Evolutionary conservation across 805 yeast species (phyloP).

Genomic region (Pichia thaimueangensis): DNA sequence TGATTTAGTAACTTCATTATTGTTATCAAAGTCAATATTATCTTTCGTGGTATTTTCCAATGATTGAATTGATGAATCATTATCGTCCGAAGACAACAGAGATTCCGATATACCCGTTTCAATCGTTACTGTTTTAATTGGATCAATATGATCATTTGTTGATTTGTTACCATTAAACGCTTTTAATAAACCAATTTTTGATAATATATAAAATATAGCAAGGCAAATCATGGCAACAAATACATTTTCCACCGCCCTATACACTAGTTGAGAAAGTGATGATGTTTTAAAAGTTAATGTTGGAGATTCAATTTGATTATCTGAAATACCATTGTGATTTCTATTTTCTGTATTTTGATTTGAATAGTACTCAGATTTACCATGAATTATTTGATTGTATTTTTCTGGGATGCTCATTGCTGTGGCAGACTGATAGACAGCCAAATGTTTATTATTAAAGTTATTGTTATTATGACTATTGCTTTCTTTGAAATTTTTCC

Average conservation of each 20-base stretch:
- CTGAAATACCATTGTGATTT: background rate
- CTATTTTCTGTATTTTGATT: too few relatives aligned
- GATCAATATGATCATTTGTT: background rate
- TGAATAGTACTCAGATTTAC: too few relatives aligned
- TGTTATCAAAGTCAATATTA: too few relatives aligned
- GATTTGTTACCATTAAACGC: conserved; percentile 13
- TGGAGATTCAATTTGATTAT: conserved; percentile 7
- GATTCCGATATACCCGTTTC: background rate
- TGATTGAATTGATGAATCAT: conserved; percentile 1
- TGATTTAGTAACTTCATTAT: too few relatives aligned
- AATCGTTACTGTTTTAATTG: conserved; percentile 1
- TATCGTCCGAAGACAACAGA: background rate
- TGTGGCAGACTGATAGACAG: conserved; percentile 10
- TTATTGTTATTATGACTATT: conserved; percentile 7
- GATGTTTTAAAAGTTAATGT: conserved; percentile 16
- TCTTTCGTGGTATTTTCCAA: too few relatives aligned
- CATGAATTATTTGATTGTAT: background rate
- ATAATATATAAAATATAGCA: conserved; percentile 31
- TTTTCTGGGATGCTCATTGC: conserved; percentile 7
- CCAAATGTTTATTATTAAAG: conserved; percentile 1
- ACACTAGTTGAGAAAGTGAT: conserved; percentile 20
- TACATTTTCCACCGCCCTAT: conserved; percentile 41
- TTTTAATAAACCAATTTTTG: conserved; percentile 33
- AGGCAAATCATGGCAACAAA: conserved; percentile 36
- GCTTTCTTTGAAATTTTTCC: conserved; percentile 2